A percentile compares a stretch with the other conserved stretches of the same genome.
Evolutionary conservation across 2,329 filamentous ascomycete genomes (phyloP).

Genomic region (Botrytis galanthina): DNA sequence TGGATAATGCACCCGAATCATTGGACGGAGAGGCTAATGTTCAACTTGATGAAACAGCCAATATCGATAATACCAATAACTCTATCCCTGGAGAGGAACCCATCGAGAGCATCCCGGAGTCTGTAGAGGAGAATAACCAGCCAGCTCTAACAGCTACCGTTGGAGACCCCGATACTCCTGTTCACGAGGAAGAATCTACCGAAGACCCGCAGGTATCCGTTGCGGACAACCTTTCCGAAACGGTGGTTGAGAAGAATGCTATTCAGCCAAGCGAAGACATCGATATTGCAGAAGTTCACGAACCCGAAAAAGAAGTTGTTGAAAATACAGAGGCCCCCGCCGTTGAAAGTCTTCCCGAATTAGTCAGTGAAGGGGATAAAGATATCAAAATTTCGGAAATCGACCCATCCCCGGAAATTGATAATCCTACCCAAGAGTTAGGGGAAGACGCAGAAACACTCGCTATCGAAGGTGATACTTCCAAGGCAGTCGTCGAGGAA

Average conservation of each 20-base stretch:
- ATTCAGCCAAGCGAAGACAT: background rate
- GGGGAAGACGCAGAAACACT: background rate
- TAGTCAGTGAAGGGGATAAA: background rate
- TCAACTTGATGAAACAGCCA: background rate
- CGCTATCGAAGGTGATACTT: background rate
- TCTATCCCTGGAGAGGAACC: background rate
- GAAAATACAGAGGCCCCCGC: background rate
- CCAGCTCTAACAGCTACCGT: background rate
- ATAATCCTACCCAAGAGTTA: background rate
- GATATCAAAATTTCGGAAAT: background rate
- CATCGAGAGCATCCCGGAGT: background rate
- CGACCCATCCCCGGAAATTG: background rate
- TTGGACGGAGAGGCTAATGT: background rate
- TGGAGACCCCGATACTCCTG: background rate
- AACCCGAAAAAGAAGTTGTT: background rate
- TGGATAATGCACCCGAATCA: background rate
- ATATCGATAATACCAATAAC: background rate
- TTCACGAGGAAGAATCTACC: background rate
- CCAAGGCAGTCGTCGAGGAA: background rate
- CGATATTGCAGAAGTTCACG: background rate
- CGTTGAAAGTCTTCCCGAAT: background rate
- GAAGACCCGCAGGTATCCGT: background rate
- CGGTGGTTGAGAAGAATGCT: background rate
- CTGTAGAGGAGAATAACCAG: background rate
- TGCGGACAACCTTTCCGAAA: background rate